phyloP scores from a whole-genome alignment of 768 basidiomycete species.

The Tricholoma flavovirens region DNA sequence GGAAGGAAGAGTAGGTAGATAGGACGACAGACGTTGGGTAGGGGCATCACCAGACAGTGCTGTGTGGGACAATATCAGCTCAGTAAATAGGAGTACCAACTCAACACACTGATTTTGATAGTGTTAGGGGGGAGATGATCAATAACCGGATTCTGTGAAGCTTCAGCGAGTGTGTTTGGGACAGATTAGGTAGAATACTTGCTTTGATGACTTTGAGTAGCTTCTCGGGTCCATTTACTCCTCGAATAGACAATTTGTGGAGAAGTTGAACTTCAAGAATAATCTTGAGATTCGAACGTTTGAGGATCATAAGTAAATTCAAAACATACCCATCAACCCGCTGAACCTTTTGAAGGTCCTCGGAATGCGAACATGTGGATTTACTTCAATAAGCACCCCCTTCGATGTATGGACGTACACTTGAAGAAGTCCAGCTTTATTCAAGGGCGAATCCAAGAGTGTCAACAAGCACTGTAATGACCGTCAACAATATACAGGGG shows the following conservation, averaged over 20 bases:
- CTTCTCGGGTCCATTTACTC: constrained; percentile 96
- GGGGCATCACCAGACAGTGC: constrained; percentile 91
- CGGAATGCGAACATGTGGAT: constrained; percentile 95
- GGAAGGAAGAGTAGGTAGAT: constrained; percentile 78
- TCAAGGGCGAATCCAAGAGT: constrained; percentile 92
- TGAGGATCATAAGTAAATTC: constrained; percentile 4
- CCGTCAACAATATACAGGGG: constrained; percentile 4
- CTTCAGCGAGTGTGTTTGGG: neutral
- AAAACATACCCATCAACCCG: constrained; percentile 85
- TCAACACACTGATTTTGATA: constrained; percentile 81
- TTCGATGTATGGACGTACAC: constrained; percentile 98
- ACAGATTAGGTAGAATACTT: constrained; percentile 12
- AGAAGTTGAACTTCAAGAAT: constrained; percentile 78
- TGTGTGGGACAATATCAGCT: constrained; percentile 23
- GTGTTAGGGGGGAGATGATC: constrained; percentile 96
- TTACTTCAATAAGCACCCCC: constrained; percentile 95
- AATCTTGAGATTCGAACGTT: neutral
- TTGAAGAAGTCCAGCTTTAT: constrained; percentile 94
- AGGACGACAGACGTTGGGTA: constrained; percentile 72
- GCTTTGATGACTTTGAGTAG: constrained; percentile 96
- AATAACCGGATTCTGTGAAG: constrained; percentile 76
- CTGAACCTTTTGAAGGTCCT: constrained; percentile 98
- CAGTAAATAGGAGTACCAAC: neutral
- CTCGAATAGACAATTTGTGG: constrained; percentile 91
- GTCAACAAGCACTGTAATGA: constrained; percentile 81